These are phyloP conservation scores for Pseudonitzschia multiseries DNA, from an alignment of 108 stramenopile genomes.

Conservation along the genomic window DNA sequence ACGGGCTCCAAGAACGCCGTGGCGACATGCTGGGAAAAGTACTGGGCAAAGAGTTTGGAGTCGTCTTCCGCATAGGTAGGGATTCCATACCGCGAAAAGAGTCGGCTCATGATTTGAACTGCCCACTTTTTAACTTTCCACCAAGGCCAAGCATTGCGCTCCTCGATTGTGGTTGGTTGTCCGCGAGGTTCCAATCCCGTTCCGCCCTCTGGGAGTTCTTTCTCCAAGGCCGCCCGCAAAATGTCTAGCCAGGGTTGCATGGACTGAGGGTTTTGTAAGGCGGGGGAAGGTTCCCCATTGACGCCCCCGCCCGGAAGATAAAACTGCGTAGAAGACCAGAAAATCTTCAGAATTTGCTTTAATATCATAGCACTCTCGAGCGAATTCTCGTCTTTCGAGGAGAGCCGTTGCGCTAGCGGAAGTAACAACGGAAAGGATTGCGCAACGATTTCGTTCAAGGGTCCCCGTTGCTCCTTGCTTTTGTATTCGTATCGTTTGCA, in stretches of 20 bases:
- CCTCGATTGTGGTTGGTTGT: constrained; percentile 85
- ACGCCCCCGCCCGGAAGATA: constrained; percentile 70
- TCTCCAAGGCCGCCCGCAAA: constrained; percentile 60
- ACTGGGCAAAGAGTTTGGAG: constrained; percentile 87
- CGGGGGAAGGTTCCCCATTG: constrained; percentile 53
- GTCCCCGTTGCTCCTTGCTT: constrained; percentile 84
- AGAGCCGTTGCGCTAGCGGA: constrained; percentile 70
- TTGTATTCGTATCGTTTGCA: constrained; percentile 98
- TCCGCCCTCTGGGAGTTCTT: constrained; percentile 77
- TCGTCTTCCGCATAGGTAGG: constrained; percentile 88
- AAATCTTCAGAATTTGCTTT: constrained; percentile 96
- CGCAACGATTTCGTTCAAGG: constrained; percentile 87
- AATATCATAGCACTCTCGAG: constrained; percentile 92
- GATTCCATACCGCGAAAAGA: constrained; percentile 95
- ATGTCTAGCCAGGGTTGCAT: constrained; percentile 92
- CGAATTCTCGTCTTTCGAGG: constrained; percentile 60
- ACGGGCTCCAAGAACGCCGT: constrained; percentile 84
- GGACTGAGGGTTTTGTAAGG: constrained; percentile 66
- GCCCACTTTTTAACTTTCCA: constrained; percentile 99
- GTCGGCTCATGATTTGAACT: constrained; percentile 89
- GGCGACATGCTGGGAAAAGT: constrained; percentile 87
- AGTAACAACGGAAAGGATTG: constrained; percentile 84
- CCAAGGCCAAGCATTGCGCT: constrained; percentile 93
- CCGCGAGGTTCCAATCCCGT: constrained; percentile 56
- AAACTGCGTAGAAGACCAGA: constrained; percentile 96